Evolutionary conservation across 768 basidiomycete species (phyloP), one percentile per base, ranked within the genome.

Genomic region (Mrakia blollopis): DNA sequence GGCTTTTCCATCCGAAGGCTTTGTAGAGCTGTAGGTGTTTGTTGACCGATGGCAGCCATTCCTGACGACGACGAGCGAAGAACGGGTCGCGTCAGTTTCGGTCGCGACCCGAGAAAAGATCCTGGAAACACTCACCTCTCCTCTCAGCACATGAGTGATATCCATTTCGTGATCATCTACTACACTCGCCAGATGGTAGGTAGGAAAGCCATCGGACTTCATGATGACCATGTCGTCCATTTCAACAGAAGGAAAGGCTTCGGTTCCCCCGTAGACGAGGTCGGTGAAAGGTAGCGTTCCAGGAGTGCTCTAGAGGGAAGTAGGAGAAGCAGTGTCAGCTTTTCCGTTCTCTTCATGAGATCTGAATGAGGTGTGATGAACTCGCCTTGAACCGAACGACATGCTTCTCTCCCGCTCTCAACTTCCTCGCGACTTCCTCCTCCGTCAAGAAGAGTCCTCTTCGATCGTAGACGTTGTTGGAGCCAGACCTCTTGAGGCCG

Each of bases 151-250:
- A 84, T 98, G 97, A 0, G 94, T 93, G 32, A 99, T 93, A 0
- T 90, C 90, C 97, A 99, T 99, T 80, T 90, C 89, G 80, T 94
- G 89, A 84, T 99, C 97, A 80, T 99, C 97, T 0, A 96, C 93
- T 0, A 98, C 93, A 30, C 90, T 94, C 0, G 97, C 96, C 7
- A 99, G 87, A 79, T 98, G 97, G 82, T 99, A 99, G 0, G 96
- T 98, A 8, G 97, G 97, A 82, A 91, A 96, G 1, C 89, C 85
- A 82, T 99, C 97, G 0, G 92, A 90, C 83, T 99, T 98, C 78
- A 98, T 86, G 5, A 98, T 85, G 63, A 98, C 88, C 32, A 94
- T 93, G 82, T 99, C 97, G 3, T 93, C 95, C 1, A 90, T 32
- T 10, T 78, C 80, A 78, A 50, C 79, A 63, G 57, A 73, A 25